Conservation (phyloP, 345 rosid species). For the Corchorus capsularis region DNA sequence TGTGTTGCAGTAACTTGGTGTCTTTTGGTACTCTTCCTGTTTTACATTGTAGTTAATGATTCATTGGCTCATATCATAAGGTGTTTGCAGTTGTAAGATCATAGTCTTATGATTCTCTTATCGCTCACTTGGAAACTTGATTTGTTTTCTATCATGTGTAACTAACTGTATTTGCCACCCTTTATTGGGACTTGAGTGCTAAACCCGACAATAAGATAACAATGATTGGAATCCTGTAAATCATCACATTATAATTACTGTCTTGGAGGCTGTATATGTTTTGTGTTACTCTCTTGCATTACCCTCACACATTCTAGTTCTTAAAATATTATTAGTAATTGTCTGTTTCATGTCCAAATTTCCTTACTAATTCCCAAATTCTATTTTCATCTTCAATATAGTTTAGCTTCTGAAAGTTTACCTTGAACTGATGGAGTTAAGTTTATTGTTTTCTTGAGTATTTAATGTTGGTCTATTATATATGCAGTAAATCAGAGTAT, state of each 20-base stretch:
- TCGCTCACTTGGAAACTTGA: neutral
- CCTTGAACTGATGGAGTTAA: neutral
- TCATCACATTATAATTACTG: neutral
- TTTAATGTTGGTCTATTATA: neutral
- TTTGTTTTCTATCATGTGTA: neutral
- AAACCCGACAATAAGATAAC: neutral
- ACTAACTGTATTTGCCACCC: neutral
- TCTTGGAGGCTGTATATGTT: neutral
- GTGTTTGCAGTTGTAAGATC: slow-evolving; percentile 1
- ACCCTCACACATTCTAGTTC: neutral
- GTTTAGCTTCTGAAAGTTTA: neutral
- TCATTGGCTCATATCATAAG: neutral
- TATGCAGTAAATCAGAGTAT: slow-evolving; percentile 67
- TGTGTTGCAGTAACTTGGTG: neutral
- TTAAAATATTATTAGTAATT: neutral
- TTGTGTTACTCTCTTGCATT: neutral
- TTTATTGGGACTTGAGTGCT: neutral
- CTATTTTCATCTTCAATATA: neutral
- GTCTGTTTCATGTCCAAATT: neutral
- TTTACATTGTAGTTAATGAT: neutral
- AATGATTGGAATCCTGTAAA: slow-evolving; percentile 1
- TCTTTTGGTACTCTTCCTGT: neutral
- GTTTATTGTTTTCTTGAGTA: neutral
- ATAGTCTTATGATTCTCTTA: neutral
- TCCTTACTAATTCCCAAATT: slow-evolving; percentile 3